Conservation (phyloP, 1,284 basidiomycete genomes). For the Grifola frondosa region DNA sequence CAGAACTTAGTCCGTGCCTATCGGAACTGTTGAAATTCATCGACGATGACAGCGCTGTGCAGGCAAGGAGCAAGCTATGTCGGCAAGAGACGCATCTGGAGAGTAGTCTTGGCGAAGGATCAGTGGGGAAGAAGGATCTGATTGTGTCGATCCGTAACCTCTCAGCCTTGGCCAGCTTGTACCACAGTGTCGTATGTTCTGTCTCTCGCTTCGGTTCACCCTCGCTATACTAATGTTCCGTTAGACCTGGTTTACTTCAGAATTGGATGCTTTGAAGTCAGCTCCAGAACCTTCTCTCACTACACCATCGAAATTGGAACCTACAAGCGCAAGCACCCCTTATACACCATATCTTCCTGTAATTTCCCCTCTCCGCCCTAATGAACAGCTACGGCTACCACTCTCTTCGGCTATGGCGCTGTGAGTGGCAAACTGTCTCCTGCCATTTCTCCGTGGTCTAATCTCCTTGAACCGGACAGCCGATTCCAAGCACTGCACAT, state of each 20-base stretch:
- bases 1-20: conserved; percentile 76
- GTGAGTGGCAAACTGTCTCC: conserved; percentile 46
- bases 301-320: conserved; percentile 48
- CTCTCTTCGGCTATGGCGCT: conserved; percentile 85
- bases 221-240: conserved; percentile 1
- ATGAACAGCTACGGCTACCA: conserved; percentile 65
- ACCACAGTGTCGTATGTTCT: conserved; percentile 78
- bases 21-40: conserved; percentile 50
- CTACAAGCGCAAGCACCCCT: conserved; percentile 48
- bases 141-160: conserved; percentile 77
- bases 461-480: conserved; percentile 47
- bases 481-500: conserved; percentile 88
- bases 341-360: conserved; percentile 48
- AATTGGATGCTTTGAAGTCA: conserved; percentile 66
- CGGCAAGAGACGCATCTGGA: conserved; percentile 79
- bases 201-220: not conserved
- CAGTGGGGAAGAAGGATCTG: conserved; percentile 67
- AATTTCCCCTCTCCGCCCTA: conserved; percentile 35
- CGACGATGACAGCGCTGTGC: conserved; percentile 39
- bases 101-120: conserved; percentile 52
- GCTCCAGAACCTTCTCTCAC: conserved; percentile 57
- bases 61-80: conserved; percentile 56
- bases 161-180: conserved; percentile 75
- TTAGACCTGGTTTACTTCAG: conserved; percentile 80
- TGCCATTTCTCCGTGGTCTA: conserved; percentile 6